Evolutionary conservation across 257 asterid species (phyloP).

Genomic region (Haberlea rhodopensis): DNA sequence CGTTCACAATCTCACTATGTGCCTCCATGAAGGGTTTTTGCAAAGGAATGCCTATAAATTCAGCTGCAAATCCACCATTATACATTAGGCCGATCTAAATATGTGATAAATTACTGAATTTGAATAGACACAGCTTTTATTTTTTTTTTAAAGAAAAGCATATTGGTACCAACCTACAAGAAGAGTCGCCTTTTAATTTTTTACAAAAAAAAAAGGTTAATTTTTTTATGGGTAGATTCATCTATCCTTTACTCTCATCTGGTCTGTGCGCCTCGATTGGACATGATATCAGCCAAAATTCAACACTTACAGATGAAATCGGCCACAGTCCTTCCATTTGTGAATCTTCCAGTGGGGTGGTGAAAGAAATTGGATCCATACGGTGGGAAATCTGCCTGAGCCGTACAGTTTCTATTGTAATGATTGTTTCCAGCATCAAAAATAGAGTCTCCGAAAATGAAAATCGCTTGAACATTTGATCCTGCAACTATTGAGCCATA

Average conservation of each 20-base stretch:
- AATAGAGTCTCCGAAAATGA: conserved; percentile 68
- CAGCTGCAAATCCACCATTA: conserved; percentile 41
- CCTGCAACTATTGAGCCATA: conserved; percentile 23
- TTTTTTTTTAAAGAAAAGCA: too few species aligned
- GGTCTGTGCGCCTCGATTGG: too few species aligned
- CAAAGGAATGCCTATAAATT: conserved; percentile 51
- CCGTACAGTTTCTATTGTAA: conserved; percentile 44
- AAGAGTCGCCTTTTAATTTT: too few species aligned
- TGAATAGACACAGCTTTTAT: too few species aligned
- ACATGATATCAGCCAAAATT: too few species aligned
- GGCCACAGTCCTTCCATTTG: conserved; percentile 71
- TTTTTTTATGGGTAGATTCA: too few species aligned
- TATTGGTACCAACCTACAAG: too few species aligned
- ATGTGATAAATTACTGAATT: too few species aligned
- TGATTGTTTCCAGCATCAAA: conserved; percentile 83
- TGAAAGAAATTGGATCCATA: conserved; percentile 71
- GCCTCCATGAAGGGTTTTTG: conserved; percentile 64
- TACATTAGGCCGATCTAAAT: too few species aligned
- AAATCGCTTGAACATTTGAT: conserved; percentile 44
- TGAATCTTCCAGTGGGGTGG: conserved; percentile 80
- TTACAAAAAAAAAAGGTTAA: too few species aligned
- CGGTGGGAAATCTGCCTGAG: conserved; percentile 84
- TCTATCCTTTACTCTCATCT: too few species aligned
- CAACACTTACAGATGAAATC: conserved; percentile 55
- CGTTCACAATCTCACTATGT: conserved; percentile 40